Evolutionary conservation across 805 yeast genomes (phyloP).

Genomic region (Candida railenensis): DNA sequence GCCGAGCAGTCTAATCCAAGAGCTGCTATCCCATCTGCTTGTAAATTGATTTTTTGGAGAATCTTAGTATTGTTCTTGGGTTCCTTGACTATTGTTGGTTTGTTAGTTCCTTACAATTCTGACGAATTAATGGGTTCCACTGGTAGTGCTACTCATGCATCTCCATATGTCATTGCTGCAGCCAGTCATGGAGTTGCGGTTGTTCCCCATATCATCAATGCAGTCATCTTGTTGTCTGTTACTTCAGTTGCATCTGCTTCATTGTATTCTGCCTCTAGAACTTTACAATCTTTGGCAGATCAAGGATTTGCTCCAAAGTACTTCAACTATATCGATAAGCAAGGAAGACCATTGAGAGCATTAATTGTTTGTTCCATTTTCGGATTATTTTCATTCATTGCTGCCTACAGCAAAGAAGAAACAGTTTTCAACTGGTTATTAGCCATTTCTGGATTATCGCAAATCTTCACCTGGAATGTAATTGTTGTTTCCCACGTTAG

Average conservation of each 20-base stretch:
- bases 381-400: constrained; percentile 40
- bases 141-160: constrained; percentile 27
- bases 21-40: constrained; percentile 22
- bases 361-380: constrained; percentile 31
- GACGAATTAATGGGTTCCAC: constrained; percentile 24
- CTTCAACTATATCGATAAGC: constrained; percentile 40
- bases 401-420: constrained; percentile 39
- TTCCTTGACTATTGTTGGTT: constrained; percentile 25
- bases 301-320: constrained; percentile 41
- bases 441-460: constrained; percentile 41
- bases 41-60: constrained; percentile 26
- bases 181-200: constrained; percentile 37
- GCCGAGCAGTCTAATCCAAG: constrained; percentile 28
- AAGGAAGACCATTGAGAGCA: constrained; percentile 42
- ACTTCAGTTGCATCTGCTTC: constrained; percentile 44
- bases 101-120: constrained; percentile 25
- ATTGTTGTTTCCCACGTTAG: constrained; percentile 41
- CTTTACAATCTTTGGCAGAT: constrained; percentile 41
- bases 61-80: constrained; percentile 28
- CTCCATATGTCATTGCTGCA: constrained; percentile 44
- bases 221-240: constrained; percentile 40
- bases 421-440: constrained; percentile 42
- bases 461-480: constrained; percentile 43
- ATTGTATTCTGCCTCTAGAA: constrained; percentile 42
- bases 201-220: constrained; percentile 41